Percentiles rank a stretch among this genome's conserved stretches.
Conservation (phyloP, 306 rosid species). For the Aeschynomene evenia region DNA sequence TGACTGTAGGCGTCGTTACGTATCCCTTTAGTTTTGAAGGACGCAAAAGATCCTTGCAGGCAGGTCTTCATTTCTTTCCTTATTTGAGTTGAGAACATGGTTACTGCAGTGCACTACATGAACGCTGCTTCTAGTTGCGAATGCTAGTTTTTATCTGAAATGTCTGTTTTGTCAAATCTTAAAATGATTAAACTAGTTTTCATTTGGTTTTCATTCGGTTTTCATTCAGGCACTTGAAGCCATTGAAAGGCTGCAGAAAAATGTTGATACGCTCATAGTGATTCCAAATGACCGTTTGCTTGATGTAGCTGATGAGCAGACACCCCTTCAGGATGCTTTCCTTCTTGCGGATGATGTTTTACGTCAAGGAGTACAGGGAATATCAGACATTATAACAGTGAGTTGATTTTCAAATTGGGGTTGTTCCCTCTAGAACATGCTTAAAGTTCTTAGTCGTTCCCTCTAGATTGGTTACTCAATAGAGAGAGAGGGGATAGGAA, state of each 20-base stretch:
- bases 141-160: background rate
- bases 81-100: background rate
- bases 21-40: slow-evolving; percentile 98
- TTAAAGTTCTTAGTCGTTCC: background rate
- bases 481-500: background rate
- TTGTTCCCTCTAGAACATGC: background rate
- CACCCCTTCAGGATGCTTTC: slow-evolving; percentile 96
- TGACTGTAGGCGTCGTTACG: slow-evolving; percentile 97
- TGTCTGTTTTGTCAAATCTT: background rate
- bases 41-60: slow-evolving; percentile 97
- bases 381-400: slow-evolving; percentile 94
- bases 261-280: slow-evolving; percentile 94
- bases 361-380: slow-evolving; percentile 99
- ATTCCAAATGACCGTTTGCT: slow-evolving; percentile 97
- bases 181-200: background rate
- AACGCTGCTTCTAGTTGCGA: background rate
- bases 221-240: slow-evolving; percentile 89
- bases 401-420: slow-evolving; percentile 36
- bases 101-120: background rate
- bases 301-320: slow-evolving; percentile 97
- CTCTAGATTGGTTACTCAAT: background rate
- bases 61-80: slow-evolving; percentile 49
- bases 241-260: slow-evolving; percentile 91
- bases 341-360: slow-evolving; percentile 95
- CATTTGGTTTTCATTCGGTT: slow-evolving; percentile 28